Percentiles rank a stretch among this genome's conserved stretches.
phyloP scores from a whole-genome alignment of 805 yeast genomes.

The Starmerella scarabaei region DNA sequence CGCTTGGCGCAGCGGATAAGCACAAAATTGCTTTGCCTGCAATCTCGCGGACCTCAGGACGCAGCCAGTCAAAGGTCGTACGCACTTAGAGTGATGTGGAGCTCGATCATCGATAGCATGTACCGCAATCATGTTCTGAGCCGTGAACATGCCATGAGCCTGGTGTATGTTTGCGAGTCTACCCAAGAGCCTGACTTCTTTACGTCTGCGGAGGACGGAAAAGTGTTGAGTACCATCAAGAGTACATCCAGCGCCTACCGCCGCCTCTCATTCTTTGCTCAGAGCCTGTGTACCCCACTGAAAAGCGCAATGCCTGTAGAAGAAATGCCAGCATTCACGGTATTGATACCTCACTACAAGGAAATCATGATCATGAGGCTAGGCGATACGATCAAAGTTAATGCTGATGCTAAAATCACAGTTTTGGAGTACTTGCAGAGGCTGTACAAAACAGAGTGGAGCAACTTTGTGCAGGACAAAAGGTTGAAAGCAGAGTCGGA shows the following conservation, averaged over 20 bases:
- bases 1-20: slow-evolving; percentile 63
- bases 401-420: slow-evolving; percentile 52
- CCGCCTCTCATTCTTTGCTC: slow-evolving; percentile 79
- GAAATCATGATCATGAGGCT: slow-evolving; percentile 68
- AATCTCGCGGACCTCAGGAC: slow-evolving; percentile 27
- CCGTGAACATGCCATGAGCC: slow-evolving; percentile 53
- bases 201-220: slow-evolving; percentile 60
- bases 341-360: slow-evolving; percentile 72
- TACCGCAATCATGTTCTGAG: slow-evolving; percentile 67
- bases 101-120: slow-evolving; percentile 70
- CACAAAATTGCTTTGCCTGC: slow-evolving; percentile 49
- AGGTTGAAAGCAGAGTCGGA: background rate
- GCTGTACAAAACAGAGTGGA: slow-evolving; percentile 68
- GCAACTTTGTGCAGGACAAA: slow-evolving; percentile 59
- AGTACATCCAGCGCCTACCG: slow-evolving; percentile 57
- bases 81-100: slow-evolving; percentile 42
- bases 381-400: slow-evolving; percentile 62
- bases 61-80: background rate
- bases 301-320: slow-evolving; percentile 54
- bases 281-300: slow-evolving; percentile 74
- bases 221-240: slow-evolving; percentile 37
- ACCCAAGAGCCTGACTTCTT: slow-evolving; percentile 59
- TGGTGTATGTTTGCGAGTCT: slow-evolving; percentile 42
- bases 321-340: slow-evolving; percentile 71
- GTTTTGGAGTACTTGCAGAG: slow-evolving; percentile 68